phyloP scores from a whole-genome alignment of 345 rosid species.

The Arabis alpina region DNA sequence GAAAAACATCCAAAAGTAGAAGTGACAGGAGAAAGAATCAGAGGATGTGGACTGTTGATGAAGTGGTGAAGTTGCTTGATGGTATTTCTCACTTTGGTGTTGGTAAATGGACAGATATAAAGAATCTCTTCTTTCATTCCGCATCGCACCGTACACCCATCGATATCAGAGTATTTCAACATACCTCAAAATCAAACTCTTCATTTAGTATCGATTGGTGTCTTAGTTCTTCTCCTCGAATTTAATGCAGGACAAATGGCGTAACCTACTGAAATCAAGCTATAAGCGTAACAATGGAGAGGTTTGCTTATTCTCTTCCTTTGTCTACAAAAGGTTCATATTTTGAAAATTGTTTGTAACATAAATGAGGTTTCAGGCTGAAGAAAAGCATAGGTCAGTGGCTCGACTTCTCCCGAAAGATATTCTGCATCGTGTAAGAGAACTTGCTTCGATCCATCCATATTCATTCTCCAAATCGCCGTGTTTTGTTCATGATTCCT shows the following conservation, averaged over 20 bases:
- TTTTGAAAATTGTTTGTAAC: constrained; percentile 8
- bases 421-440: constrained; percentile 59
- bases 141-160: constrained; percentile 77
- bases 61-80: constrained; percentile 80
- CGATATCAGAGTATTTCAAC: constrained; percentile 81
- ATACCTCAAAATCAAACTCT: constrained; percentile 7
- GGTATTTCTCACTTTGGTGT: constrained; percentile 87
- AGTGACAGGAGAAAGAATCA: constrained; percentile 85
- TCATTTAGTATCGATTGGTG: not conserved
- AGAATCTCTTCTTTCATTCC: constrained; percentile 65
- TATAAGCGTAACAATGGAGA: constrained; percentile 48
- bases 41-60: constrained; percentile 81
- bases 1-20: constrained; percentile 48
- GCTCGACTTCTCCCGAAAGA: constrained; percentile 58
- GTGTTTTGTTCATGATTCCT: constrained; percentile 22
- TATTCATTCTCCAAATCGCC: constrained; percentile 47
- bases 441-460: constrained; percentile 75
- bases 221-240: constrained; percentile 32
- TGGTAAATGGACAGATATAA: constrained; percentile 94
- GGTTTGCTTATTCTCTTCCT: constrained; percentile 45
- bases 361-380: constrained; percentile 51
- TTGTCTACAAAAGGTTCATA: not conserved
- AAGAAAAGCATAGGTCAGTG: constrained; percentile 46
- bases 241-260: constrained; percentile 82
- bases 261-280: constrained; percentile 82